Percentiles rank a stretch among this genome's conserved stretches.
Evolutionary conservation across 2,329 filamentous ascomycete genomes (phyloP).

Genomic region (Pseudogymnoascus sp.): DNA sequence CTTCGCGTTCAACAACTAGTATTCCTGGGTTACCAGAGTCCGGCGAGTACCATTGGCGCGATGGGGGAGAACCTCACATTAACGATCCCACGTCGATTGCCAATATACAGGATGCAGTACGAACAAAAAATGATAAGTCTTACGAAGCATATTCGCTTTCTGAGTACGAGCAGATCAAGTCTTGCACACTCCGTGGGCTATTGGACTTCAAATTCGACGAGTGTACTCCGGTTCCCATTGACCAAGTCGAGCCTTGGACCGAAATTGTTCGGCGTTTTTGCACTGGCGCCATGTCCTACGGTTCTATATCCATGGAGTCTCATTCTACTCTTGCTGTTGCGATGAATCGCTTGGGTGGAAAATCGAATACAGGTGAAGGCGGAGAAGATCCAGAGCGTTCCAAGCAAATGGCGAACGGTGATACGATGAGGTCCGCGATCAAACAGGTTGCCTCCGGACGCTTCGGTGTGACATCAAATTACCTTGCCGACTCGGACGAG

Average conservation of each 20-base stretch:
- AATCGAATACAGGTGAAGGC: conserved; percentile 96
- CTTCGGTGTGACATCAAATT: conserved; percentile 92
- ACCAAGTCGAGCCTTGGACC: conserved; percentile 96
- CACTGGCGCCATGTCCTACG: conserved; percentile 97
- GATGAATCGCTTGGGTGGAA: conserved; percentile 93
- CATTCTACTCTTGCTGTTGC: conserved; percentile 92
- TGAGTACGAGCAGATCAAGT: conserved; percentile 93
- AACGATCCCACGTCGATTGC: conserved; percentile 93
- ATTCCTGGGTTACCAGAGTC: conserved; percentile 81
- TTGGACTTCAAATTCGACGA: conserved; percentile 96
- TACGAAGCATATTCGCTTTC: conserved; percentile 93
- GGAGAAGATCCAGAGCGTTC: conserved; percentile 92
- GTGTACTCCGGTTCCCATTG: conserved; percentile 75
- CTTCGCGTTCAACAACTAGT: conserved; percentile 66
- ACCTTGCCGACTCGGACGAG: conserved; percentile 90
- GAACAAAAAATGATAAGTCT: conserved; percentile 96
- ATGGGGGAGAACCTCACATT: conserved; percentile 89
- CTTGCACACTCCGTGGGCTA: conserved; percentile 87
- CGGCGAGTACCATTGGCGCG: conserved; percentile 97
- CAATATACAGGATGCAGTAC: conserved; percentile 93
- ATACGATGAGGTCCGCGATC: conserved; percentile 95
- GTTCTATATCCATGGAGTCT: conserved; percentile 96
- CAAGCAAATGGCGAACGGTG: conserved; percentile 77
- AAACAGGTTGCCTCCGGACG: conserved; percentile 95
- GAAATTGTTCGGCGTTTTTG: conserved; percentile 95